These are phyloP conservation scores for Cucurbita ficifolia DNA, from an alignment of 306 rosid genomes.

Conservation along the genomic window DNA sequence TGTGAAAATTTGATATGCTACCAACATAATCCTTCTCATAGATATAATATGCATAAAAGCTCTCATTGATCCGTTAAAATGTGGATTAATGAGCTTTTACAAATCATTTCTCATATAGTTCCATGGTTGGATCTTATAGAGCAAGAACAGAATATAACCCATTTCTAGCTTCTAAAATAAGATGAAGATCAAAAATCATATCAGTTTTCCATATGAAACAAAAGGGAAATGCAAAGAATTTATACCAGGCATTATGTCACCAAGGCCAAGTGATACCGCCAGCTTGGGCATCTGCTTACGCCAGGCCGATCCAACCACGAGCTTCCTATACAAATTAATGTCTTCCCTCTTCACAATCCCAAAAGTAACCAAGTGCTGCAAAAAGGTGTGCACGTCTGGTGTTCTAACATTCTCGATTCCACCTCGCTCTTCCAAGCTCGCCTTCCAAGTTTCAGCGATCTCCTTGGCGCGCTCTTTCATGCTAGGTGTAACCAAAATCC, in stretches of 20 bases:
- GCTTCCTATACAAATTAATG: conserved; percentile 64
- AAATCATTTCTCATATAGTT: neutral
- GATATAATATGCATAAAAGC: neutral
- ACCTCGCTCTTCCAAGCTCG: conserved; percentile 78
- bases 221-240: neutral
- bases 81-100: neutral
- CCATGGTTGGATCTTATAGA: neutral
- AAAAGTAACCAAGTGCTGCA: conserved; percentile 94
- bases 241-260: conserved; percentile 78
- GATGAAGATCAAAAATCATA: neutral
- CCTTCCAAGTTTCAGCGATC: conserved; percentile 86
- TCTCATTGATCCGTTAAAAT: neutral
- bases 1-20: neutral
- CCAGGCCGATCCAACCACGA: conserved; percentile 91
- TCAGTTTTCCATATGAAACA: neutral
- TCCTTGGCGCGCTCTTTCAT: conserved; percentile 59
- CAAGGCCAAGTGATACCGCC: conserved; percentile 84
- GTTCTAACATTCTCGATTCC: conserved; percentile 85
- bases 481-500: conserved; percentile 68
- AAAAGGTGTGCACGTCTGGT: conserved; percentile 83
- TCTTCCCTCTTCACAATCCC: conserved; percentile 71
- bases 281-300: conserved; percentile 99
- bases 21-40: neutral
- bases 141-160: neutral
- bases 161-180: neutral